phyloP scores from a whole-genome alignment of 306 rosid genomes.

The Glycine latifolia region DNA sequence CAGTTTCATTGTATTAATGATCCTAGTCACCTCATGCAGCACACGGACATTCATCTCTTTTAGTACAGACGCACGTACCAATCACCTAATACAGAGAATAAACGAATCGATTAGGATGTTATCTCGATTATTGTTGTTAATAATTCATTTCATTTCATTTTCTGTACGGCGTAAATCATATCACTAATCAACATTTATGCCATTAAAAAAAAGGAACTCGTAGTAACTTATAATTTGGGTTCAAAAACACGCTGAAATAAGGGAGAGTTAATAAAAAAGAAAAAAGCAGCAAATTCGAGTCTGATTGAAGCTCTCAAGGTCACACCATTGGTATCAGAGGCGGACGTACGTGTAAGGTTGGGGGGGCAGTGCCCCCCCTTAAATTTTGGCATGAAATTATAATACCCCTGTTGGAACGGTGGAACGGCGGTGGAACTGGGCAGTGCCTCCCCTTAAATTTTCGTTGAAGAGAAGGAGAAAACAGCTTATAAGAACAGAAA shows the following conservation, averaged over 20 bases:
- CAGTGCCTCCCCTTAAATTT: no score
- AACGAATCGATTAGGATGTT: conserved; percentile 13
- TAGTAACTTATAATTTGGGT: no score
- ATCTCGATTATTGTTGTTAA: neutral
- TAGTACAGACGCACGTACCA: neutral
- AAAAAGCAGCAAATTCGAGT: neutral
- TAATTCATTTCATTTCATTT: no score
- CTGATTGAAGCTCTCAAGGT: neutral
- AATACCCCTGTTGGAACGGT: no score
- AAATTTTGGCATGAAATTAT: no score
- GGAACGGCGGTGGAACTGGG: no score
- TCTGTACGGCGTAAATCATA: neutral
- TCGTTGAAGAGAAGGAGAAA: no score
- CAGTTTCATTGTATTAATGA: neutral
- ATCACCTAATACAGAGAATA: conserved; percentile 24
- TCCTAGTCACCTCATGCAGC: neutral
- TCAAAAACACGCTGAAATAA: no score
- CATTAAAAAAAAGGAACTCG: neutral
- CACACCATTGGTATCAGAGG: no score
- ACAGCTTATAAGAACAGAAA: no score
- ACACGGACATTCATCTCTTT: neutral
- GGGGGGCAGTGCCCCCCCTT: no score
- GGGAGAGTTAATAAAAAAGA: neutral
- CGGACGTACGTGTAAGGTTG: no score
- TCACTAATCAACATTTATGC: neutral